phyloP scores from a whole-genome alignment of 192 early-diverging fungal species.

The Linnemannia schmuckeri region DNA sequence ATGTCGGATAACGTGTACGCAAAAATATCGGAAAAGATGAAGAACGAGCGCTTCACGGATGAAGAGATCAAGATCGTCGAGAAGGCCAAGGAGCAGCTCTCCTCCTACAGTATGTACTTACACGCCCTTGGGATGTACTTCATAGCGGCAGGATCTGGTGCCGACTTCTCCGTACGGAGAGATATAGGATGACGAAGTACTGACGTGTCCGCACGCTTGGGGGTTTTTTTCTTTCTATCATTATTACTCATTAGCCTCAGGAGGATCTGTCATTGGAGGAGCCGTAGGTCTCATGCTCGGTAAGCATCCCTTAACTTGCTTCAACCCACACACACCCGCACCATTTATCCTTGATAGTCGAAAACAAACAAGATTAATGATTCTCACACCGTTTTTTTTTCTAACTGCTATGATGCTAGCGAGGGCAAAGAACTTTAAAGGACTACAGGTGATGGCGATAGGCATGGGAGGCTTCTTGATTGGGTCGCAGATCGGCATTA shows the following conservation, averaged over 20 bases:
- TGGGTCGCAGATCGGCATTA: constrained; percentile 35
- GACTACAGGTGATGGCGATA: constrained; percentile 23
- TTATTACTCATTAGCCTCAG: constrained; percentile 19
- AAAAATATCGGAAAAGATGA: constrained; percentile 49
- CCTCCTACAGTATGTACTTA: constrained; percentile 28
- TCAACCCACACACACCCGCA: neutral
- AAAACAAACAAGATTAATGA: neutral
- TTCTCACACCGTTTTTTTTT: neutral
- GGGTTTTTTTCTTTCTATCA: neutral
- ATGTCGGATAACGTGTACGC: constrained; percentile 37
- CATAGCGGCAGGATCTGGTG: no score
- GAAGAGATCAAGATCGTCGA: constrained; percentile 54
- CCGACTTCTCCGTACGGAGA: neutral
- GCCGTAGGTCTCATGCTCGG: constrained; percentile 35
- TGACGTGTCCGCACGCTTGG: neutral
- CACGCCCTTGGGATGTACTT: neutral
- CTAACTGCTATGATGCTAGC: neutral
- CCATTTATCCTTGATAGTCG: no score
- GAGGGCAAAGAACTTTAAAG: constrained; percentile 44
- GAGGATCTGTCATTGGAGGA: constrained; percentile 40
- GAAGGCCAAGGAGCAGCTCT: constrained; percentile 47
- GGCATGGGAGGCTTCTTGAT: constrained; percentile 31
- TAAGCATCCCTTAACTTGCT: neutral
- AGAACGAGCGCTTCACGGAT: constrained; percentile 47
- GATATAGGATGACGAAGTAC: neutral